These are phyloP conservation scores for Boletus pseudo-olivaceus DNA, from an alignment of 768 basidiomycete genomes.

Conservation along the genomic window DNA sequence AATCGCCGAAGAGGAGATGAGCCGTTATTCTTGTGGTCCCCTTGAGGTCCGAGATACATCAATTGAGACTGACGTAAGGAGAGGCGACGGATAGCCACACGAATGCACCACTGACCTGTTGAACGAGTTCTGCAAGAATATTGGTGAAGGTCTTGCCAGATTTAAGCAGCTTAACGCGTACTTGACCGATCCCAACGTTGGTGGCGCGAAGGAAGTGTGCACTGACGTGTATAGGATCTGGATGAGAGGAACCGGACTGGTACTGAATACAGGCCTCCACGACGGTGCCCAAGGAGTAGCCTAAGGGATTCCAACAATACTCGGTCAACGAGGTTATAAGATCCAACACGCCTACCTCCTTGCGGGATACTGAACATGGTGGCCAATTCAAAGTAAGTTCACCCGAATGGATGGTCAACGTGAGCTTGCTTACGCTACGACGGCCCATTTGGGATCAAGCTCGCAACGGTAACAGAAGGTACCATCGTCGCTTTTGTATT, in stretches of 20 bases:
- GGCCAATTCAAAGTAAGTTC: neutral
- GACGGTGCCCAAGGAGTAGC: slow-evolving; percentile 55
- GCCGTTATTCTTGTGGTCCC: slow-evolving; percentile 43
- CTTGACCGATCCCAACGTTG: slow-evolving; percentile 38
- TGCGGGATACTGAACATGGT: slow-evolving; percentile 42
- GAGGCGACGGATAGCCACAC: neutral
- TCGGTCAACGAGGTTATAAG: neutral
- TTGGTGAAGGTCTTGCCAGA: slow-evolving; percentile 53
- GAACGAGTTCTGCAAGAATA: slow-evolving; percentile 55
- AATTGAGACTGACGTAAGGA: neutral
- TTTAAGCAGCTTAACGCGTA: slow-evolving; percentile 48
- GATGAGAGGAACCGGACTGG: slow-evolving; percentile 46
- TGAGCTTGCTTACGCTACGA: slow-evolving; percentile 38
- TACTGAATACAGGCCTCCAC: slow-evolving; percentile 52
- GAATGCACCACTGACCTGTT: slow-evolving; percentile 40
- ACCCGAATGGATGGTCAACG: neutral
- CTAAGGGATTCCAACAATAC: slow-evolving; percentile 28
- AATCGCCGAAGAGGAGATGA: slow-evolving; percentile 56
- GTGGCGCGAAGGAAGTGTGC: slow-evolving; percentile 55
- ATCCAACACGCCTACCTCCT: slow-evolving; percentile 39
- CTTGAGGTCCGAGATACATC: slow-evolving; percentile 28
- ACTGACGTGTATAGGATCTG: slow-evolving; percentile 57
- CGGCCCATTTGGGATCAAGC: slow-evolving; percentile 45
- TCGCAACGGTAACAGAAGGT: slow-evolving; percentile 25
- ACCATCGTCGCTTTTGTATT: slow-evolving; percentile 20